Evolutionary conservation across 163 green algal genomes (phyloP).

Genomic region (Scenedesmus sp.): DNA sequence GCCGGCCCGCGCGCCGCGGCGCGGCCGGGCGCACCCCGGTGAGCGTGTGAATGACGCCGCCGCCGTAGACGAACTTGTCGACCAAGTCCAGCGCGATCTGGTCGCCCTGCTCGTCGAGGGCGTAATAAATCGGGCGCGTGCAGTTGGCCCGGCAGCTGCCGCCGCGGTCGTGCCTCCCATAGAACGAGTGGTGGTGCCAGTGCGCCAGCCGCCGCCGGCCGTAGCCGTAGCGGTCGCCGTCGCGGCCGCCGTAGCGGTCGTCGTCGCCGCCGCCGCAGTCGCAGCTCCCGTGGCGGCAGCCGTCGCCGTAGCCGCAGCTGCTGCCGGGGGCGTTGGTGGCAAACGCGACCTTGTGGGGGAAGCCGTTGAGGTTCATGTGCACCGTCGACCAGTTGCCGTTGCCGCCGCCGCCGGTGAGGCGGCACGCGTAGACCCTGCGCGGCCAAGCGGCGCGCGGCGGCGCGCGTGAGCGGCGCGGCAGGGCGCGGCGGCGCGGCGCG

Average conservation of each 20-base stretch:
- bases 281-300: neutral
- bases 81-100: neutral
- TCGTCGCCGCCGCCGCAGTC: neutral
- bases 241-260: neutral
- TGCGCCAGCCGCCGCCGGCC: neutral
- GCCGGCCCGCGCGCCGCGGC: too few species aligned
- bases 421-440: slow-evolving; percentile 28
- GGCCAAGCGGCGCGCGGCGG: too few species aligned
- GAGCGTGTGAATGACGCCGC: slow-evolving; percentile 24
- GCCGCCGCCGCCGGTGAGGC: too few species aligned
- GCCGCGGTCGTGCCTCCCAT: neutral
- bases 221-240: neutral
- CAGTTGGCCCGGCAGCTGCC: neutral
- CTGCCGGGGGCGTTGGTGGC: too few species aligned
- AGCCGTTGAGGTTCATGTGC: slow-evolving; percentile 8
- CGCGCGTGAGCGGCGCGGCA: too few species aligned
- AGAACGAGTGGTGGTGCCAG: neutral
- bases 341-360: slow-evolving; percentile 3
- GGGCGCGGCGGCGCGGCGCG: too few species aligned
- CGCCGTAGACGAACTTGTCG: slow-evolving; percentile 34
- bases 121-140: neutral
- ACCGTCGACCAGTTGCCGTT: slow-evolving; percentile 5
- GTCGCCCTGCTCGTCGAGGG: slow-evolving; percentile 16
- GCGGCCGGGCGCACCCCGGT: neutral
- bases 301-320: too few species aligned